phyloP scores from a whole-genome alignment of 2,329 filamentous ascomycete species.

The Xylariales sp. region DNA sequence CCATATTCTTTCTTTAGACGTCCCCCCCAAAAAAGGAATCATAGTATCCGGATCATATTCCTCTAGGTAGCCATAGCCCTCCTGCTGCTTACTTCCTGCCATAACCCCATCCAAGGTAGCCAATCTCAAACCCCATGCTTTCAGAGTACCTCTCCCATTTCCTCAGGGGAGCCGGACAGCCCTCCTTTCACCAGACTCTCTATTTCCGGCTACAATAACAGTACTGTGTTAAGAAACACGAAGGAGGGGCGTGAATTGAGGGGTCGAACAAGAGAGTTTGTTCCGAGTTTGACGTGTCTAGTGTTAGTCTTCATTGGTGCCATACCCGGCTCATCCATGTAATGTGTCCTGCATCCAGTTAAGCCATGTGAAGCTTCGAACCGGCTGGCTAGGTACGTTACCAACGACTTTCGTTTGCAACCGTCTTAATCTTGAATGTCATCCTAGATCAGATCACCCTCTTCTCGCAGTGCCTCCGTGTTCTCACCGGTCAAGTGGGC shows the following conservation, averaged over 20 bases:
- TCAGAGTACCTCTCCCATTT: neutral
- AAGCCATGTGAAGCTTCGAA: conserved; percentile 35
- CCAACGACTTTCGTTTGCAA: conserved; percentile 25
- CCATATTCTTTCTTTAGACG: neutral
- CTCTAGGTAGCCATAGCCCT: neutral
- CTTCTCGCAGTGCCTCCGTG: conserved; percentile 25
- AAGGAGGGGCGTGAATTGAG: conserved; percentile 30
- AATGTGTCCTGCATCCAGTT: conserved; percentile 33
- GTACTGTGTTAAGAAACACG: conserved; percentile 30
- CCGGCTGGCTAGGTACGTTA: conserved; percentile 30
- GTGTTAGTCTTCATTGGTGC: conserved; percentile 34
- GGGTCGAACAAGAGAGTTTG: conserved; percentile 39
- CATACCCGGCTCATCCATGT: conserved; percentile 38
- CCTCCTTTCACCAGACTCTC: neutral
- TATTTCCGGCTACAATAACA: conserved; percentile 1
- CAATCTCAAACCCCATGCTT: neutral
- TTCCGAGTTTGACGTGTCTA: conserved; percentile 38
- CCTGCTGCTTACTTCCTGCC: conserved; percentile 1
- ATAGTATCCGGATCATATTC: conserved; percentile 1
- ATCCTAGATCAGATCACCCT: conserved; percentile 16
- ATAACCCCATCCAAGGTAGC: neutral
- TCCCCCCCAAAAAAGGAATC: neutral
- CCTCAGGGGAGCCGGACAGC: neutral
- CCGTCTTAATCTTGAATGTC: conserved; percentile 13
- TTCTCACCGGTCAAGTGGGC: conserved; percentile 22